These are phyloP conservation scores for Chaetoscypha palmicola DNA, from an alignment of 2,329 filamentous ascomycete genomes.

Conservation along the genomic window DNA sequence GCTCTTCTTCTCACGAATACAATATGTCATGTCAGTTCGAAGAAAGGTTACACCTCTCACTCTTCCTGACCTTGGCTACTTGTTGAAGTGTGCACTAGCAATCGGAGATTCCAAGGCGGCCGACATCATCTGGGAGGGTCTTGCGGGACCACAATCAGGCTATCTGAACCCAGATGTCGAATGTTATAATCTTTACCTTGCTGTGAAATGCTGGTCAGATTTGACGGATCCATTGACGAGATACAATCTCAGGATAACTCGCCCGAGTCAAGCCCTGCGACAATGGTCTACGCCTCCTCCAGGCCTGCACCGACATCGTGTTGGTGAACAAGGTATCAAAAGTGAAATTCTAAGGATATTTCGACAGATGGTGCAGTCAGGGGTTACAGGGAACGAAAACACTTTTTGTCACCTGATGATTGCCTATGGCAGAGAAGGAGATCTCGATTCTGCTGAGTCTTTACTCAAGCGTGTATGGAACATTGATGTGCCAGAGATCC, in stretches of 20 bases:
- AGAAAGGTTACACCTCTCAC: conserved; percentile 34
- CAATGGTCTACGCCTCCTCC: conserved; percentile 12
- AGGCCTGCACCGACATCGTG: conserved; percentile 20
- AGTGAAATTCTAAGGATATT: conserved; percentile 32
- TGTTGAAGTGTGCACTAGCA: conserved; percentile 44
- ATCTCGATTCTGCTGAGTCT: conserved; percentile 38
- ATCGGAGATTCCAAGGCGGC: conserved; percentile 40
- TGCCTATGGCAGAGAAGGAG: conserved; percentile 45
- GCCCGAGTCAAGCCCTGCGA: conserved; percentile 25
- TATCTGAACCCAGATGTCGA: conserved; percentile 35
- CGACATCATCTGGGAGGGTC: conserved; percentile 39
- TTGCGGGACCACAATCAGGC: conserved; percentile 24
- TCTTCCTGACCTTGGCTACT: conserved; percentile 42
- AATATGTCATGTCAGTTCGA: conserved; percentile 33
- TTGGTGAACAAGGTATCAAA: conserved; percentile 21
- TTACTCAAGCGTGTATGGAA: conserved; percentile 48
- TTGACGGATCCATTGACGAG: conserved; percentile 34
- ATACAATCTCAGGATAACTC: conserved; percentile 28
- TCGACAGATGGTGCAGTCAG: conserved; percentile 39
- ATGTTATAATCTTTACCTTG: conserved; percentile 51
- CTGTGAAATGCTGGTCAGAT: conserved; percentile 40
- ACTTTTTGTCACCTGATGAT: conserved; percentile 48
- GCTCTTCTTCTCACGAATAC: conserved; percentile 18
- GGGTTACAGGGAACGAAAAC: conserved; percentile 40
- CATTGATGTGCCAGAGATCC: conserved; percentile 30